Evolutionary conservation across 2,329 filamentous ascomycete genomes (phyloP), one percentile per base, ranked within the genome.

Genomic region (Botrytis fabae): DNA sequence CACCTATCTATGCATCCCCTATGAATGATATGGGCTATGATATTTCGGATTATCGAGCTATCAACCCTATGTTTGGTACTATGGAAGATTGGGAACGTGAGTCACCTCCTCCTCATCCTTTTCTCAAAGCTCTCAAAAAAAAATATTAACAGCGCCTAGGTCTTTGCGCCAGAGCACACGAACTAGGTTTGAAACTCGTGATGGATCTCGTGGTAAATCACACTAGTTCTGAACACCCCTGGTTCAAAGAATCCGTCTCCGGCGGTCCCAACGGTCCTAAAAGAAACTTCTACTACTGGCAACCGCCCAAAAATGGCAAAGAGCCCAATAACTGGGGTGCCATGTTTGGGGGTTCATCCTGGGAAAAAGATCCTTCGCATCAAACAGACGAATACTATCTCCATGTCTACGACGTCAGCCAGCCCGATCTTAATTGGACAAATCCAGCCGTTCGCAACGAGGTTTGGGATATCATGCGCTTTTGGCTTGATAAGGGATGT

Each of bases 381-480:
- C 74, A 78, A 1, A 85, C 86, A 0, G 81, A 85, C 54, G 85
- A 88, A 74, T 89, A 88, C 74, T 89, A 88, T 73, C 81, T 89
- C 1, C 86, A 87, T 75, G 84, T 94, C 1, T 95, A 92, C 79
- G 87, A 88, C 1, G 84, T 87, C 0, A 88, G 91, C 65, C 92
- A 94, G 79, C 92, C 92, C 0, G 92, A 95, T 76, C 84, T 95
- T 28, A 94, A 94, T 79, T 94, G 92, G 92, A 90, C 93, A 72
- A 90, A 91, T 66, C 84, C 85, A 0, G 86, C 87, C 2, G 89
- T 91, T 12, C 87, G 91, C 10, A 84, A 89, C 69, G 92, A 89
- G 0, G 90, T 93, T 1, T 91, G 93, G 78, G 85, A 90, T 9
- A 88, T 91, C 8, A 91, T 93, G 86, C 84, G 85, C 0, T 94